Evolutionary conservation across 176 grass and related monocot species (phyloP).

Genomic region (Raddia guianensis): DNA sequence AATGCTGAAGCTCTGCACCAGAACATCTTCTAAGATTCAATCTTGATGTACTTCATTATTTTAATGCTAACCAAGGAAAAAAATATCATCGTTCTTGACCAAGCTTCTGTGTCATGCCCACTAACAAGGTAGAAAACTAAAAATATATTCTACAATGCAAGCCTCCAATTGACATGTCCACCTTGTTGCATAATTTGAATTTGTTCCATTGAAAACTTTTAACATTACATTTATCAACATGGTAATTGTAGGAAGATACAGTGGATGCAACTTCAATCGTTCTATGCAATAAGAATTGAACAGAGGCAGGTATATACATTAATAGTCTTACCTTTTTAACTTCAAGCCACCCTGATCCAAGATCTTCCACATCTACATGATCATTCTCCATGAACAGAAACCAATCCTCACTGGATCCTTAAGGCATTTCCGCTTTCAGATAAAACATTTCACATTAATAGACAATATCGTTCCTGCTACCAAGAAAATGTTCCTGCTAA

Average conservation of each 20-base stretch:
- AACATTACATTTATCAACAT: not conserved
- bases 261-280: not conserved
- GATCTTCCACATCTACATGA: conserved; percentile 59
- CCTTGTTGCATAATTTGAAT: conserved; percentile 9
- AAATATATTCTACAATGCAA: not conserved
- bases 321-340: conserved; percentile 73
- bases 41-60: not conserved
- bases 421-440: conserved; percentile 21
- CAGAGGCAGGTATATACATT: not conserved
- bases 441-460: not conserved
- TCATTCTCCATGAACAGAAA: conserved; percentile 63
- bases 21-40: not conserved
- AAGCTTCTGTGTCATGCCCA: not conserved
- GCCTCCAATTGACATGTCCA: not conserved
- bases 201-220: not conserved
- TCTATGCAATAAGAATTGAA: not conserved
- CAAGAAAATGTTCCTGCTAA: not conserved
- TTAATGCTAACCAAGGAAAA: not conserved
- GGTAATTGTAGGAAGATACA: not conserved
- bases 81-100: not conserved
- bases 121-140: not conserved
- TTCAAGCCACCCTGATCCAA: conserved; percentile 90
- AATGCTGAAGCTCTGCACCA: not conserved
- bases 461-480: not conserved
- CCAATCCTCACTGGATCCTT: conserved; percentile 12